Evolutionary conservation across 1,284 basidiomycete species (phyloP).

Genomic region (Tylopilus orsonianus): DNA sequence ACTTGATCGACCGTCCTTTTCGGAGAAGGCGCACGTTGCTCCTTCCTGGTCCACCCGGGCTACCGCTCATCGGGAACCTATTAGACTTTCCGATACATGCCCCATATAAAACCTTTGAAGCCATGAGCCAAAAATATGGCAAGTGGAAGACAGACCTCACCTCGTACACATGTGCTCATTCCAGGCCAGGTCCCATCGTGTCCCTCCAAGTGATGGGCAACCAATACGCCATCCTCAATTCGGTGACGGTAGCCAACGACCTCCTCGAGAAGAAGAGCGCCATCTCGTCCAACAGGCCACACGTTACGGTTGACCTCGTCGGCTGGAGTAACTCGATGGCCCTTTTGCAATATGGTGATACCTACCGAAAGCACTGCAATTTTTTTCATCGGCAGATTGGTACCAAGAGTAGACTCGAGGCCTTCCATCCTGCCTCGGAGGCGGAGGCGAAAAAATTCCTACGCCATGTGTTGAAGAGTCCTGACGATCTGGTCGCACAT

Average conservation of each 20-base stretch:
- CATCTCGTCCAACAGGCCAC: conserved; percentile 21
- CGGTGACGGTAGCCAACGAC: conserved; percentile 13
- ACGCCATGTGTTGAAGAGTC: conserved; percentile 14
- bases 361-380: conserved; percentile 15
- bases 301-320: conserved; percentile 23
- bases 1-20: conserved; percentile 4
- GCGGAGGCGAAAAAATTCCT: conserved; percentile 22
- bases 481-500: conserved; percentile 7
- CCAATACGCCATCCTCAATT: conserved; percentile 20
- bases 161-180: conserved; percentile 29
- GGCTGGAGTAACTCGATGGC: conserved; percentile 24
- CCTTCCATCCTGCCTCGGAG: conserved; percentile 14
- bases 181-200: conserved; percentile 25
- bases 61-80: conserved; percentile 38
- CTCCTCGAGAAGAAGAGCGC: conserved; percentile 26
- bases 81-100: conserved; percentile 39
- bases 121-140: conserved; percentile 46
- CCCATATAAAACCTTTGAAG: conserved; percentile 42
- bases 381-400: conserved; percentile 25
- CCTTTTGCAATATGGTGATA: conserved; percentile 26
- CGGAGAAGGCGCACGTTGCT: conserved; percentile 6
- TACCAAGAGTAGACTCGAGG: conserved; percentile 13
- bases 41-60: conserved; percentile 32
- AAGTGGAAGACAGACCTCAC: conserved; percentile 32
- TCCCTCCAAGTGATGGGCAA: conserved; percentile 12